A percentile compares a stretch with the other conserved stretches of the same genome.
phyloP scores from a whole-genome alignment of 2,329 filamentous ascomycete genomes.

The Neopestalotiopsis sp. region DNA sequence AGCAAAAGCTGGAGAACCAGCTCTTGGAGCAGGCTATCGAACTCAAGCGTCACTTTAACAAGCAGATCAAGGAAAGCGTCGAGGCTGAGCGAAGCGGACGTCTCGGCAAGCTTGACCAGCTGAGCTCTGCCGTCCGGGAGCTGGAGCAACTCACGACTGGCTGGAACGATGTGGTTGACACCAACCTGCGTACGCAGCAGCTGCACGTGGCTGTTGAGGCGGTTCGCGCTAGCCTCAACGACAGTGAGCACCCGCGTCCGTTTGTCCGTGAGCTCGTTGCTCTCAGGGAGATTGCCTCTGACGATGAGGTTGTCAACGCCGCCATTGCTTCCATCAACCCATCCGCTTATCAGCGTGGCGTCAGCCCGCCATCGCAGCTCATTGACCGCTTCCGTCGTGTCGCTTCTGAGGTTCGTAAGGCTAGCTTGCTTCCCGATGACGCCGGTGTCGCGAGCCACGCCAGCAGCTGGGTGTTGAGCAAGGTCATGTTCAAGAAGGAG shows the following conservation, averaged over 20 bases:
- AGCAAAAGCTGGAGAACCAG: constrained; percentile 82
- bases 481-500: constrained; percentile 95
- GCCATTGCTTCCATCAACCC: constrained; percentile 98
- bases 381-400: constrained; percentile 97
- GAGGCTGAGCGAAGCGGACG: constrained; percentile 88
- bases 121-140: constrained; percentile 78
- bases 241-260: constrained; percentile 74
- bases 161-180: constrained; percentile 90
- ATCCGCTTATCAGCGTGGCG: constrained; percentile 87
- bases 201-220: constrained; percentile 95
- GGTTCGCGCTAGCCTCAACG: constrained; percentile 82
- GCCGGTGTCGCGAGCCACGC: constrained; percentile 95
- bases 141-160: constrained; percentile 86
- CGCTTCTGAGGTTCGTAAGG: constrained; percentile 90
- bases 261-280: constrained; percentile 94
- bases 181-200: constrained; percentile 92
- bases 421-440: constrained; percentile 87
- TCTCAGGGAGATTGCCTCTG: constrained; percentile 86
- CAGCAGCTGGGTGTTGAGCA: constrained; percentile 86
- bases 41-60: constrained; percentile 83
- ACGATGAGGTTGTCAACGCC: constrained; percentile 85
- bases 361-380: constrained; percentile 82
- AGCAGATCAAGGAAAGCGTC: constrained; percentile 79
- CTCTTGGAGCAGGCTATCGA: constrained; percentile 89
- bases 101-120: constrained; percentile 81